Evolutionary conservation across 1,139 yeast genomes (phyloP).

Genomic region (Magnusiomyces tetraspermus): DNA sequence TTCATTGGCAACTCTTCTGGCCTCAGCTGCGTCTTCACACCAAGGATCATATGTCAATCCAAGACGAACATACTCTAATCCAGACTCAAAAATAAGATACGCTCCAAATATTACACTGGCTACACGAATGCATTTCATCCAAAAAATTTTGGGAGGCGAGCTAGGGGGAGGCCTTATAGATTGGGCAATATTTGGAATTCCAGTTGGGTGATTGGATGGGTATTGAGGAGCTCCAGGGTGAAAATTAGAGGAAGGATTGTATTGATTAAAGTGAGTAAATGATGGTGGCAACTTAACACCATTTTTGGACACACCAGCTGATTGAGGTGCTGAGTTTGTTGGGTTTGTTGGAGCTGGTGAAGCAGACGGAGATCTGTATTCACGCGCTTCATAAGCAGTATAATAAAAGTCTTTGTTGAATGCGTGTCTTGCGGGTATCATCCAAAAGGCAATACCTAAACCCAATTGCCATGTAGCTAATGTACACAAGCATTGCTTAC

Average conservation of each 20-base stretch:
- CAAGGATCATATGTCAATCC: conserved; percentile 30
- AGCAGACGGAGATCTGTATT: not conserved
- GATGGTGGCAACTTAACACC: conserved; percentile 1
- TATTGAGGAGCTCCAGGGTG: not conserved
- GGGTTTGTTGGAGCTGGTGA: too few species aligned
- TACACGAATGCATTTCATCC: conserved; percentile 14
- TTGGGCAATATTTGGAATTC: not conserved
- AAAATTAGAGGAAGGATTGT: not conserved
- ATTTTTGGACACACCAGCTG: not conserved
- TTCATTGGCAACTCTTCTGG: conserved; percentile 20
- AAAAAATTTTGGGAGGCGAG: not conserved
- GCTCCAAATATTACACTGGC: conserved; percentile 25
- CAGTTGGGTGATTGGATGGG: not conserved
- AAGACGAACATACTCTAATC: conserved; percentile 26
- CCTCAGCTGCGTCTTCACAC: conserved; percentile 30
- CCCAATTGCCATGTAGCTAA: conserved; percentile 25
- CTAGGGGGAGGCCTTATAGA: not conserved
- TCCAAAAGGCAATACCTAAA: conserved; percentile 26
- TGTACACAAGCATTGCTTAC: conserved; percentile 26
- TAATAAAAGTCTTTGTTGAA: not conserved
- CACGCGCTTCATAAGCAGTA: not conserved
- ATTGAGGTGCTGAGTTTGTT: not conserved
- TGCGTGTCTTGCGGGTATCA: conserved; percentile 21
- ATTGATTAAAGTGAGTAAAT: not conserved
- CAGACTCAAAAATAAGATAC: conserved; percentile 24